Conservation (phyloP, 1,139 yeast species). For the Taphrina wiesneri region DNA sequence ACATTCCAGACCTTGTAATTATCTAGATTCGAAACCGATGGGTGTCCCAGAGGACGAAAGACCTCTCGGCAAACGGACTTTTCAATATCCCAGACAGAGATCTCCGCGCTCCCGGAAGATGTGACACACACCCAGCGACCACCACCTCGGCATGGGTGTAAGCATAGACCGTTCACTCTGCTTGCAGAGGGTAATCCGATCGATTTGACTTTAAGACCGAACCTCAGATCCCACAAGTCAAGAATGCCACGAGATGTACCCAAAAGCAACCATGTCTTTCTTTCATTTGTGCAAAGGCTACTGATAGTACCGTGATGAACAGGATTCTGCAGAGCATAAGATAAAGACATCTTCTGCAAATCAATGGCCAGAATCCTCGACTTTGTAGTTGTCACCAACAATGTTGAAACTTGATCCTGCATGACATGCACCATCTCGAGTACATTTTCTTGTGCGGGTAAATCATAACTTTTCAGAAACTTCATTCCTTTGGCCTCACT, state of each 20-base stretch:
- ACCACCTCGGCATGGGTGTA: conserved; percentile 50
- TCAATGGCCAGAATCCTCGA: conserved; percentile 61
- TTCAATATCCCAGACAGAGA: conserved; percentile 77
- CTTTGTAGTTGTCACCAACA: conserved; percentile 56
- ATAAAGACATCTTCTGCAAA: conserved; percentile 57
- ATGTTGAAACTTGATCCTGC: conserved; percentile 41
- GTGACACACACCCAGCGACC: conserved; percentile 56
- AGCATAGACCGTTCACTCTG: conserved; percentile 53
- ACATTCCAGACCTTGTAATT: conserved; percentile 3
- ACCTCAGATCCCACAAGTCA: conserved; percentile 79
- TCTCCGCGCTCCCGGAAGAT: conserved; percentile 59
- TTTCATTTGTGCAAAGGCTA: conserved; percentile 59
- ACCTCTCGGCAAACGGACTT: conserved; percentile 34
- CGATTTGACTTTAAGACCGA: conserved; percentile 59
- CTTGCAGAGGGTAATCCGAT: conserved; percentile 41
- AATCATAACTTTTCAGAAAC: conserved; percentile 51
- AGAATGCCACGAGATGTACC: conserved; percentile 77
- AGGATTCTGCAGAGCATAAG: conserved; percentile 56
- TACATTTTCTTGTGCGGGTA: conserved; percentile 51
- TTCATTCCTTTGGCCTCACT: conserved; percentile 47
- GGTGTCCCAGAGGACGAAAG: conserved; percentile 8
- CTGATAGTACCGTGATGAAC: conserved; percentile 66
- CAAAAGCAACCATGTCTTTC: conserved; percentile 62
- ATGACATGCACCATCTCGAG: conserved; percentile 49
- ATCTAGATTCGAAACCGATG: not conserved